Percentiles rank a stretch among this genome's conserved stretches.
Conservation (phyloP, 345 rosid species). For the Euphorbia peplus region DNA sequence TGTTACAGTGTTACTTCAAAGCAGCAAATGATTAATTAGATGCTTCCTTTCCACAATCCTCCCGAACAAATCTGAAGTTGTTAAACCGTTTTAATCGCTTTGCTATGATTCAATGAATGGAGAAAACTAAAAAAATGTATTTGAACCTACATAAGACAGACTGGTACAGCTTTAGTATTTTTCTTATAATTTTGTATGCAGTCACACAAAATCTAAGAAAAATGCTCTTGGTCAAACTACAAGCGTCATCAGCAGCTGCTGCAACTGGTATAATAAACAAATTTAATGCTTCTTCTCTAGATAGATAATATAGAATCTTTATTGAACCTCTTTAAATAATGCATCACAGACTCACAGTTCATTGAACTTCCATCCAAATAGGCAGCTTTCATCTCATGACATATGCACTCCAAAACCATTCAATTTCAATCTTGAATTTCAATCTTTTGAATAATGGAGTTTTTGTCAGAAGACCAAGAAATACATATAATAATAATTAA, state of each 20-base stretch:
- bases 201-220: not conserved
- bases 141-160: no score
- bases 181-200: no score
- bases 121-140: no score
- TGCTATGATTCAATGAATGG: no score
- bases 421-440: not conserved
- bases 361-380: constrained; percentile 2
- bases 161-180: no score
- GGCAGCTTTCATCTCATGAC: not conserved
- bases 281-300: not conserved
- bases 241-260: not conserved
- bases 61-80: no score
- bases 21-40: no score
- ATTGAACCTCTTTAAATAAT: constrained; percentile 1
- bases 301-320: not conserved
- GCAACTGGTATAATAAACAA: constrained; percentile 2
- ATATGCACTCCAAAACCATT: not conserved
- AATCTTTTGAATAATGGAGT: not conserved
- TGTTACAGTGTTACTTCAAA: no score
- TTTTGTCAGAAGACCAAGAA: not conserved
- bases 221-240: constrained; percentile 7
- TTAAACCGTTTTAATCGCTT: no score
- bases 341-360: not conserved
- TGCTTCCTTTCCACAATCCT: no score
- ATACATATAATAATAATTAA: not conserved